A percentile compares a stretch with the other conserved stretches of the same genome.
Conservation (phyloP, 179 eudicot genomes). For the Camellia oleifera region DNA sequence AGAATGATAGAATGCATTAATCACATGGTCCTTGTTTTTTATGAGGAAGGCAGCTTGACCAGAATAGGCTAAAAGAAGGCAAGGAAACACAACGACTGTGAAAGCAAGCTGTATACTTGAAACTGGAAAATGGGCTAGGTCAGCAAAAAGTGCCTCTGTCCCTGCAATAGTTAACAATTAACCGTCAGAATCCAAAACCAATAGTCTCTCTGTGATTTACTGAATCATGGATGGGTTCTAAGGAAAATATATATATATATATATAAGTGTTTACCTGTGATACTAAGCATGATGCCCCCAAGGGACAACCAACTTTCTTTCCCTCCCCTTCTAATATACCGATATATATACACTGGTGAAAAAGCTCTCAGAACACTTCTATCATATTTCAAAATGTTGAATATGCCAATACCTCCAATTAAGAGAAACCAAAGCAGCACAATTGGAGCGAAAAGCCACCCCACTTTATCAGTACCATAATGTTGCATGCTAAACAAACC, state of each 20-base stretch:
- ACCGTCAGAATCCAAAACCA: slow-evolving; percentile 34
- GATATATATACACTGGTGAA: slow-evolving; percentile 69
- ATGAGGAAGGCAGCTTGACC: slow-evolving; percentile 98
- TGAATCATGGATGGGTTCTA: not conserved
- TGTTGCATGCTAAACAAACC: slow-evolving; percentile 78
- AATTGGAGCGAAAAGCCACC: slow-evolving; percentile 84
- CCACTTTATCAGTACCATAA: slow-evolving; percentile 80
- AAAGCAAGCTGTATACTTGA: slow-evolving; percentile 89
- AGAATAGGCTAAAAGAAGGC: slow-evolving; percentile 91
- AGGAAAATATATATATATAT: not conserved
- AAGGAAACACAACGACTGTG: slow-evolving; percentile 84
- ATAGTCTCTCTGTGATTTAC: not conserved
- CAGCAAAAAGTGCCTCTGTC: slow-evolving; percentile 96
- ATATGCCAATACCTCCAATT: slow-evolving; percentile 61
- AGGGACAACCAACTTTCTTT: slow-evolving; percentile 69
- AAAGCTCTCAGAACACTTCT: slow-evolving; percentile 61
- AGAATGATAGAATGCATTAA: slow-evolving; percentile 87
- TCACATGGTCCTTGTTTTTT: slow-evolving; percentile 64
- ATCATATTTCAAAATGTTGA: slow-evolving; percentile 67
- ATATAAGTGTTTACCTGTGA: slow-evolving; percentile 47
- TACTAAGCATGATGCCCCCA: slow-evolving; percentile 80
- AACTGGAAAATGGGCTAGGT: slow-evolving; percentile 89
- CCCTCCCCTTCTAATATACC: slow-evolving; percentile 58
- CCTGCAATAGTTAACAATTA: slow-evolving; percentile 47
- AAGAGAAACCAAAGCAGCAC: slow-evolving; percentile 55